Base-by-base conservation (phyloP, 768 basidiomycete species). In the Mycena rosella region DNA sequence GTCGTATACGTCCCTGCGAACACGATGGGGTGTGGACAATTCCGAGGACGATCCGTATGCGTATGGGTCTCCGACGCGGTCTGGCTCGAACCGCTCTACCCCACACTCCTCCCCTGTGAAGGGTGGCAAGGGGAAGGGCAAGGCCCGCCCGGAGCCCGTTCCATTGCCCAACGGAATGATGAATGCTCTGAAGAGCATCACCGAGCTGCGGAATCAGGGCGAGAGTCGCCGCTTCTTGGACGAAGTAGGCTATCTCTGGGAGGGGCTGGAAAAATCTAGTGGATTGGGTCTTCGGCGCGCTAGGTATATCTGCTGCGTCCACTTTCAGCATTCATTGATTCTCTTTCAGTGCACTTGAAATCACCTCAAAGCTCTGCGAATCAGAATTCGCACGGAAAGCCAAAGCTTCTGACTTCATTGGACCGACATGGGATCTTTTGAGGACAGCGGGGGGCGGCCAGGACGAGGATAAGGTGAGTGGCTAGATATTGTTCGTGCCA, bases 231-330 rank as follows among this genome's bases (percentile, higher is more conserved):
- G 92, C 18, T 95, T 95, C 74, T 77, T 94, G 47, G 94, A 96
- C 67, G 94, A 95, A 73, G 86, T 94, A 3, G 94, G 94, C 0
- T 96, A 95, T 78, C 78, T 95, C 6, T 91, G 95, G 67, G 94
- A 96, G 76, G 93, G 94, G 0, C 85, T 95, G 78, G 87, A 88
- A 29, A 71, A 77, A 13, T 81, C 81, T 18, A 85, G 83, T 18
- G 82, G 84, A 13, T 72, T 89, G 51, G 83, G 86, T 2, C 82
- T 95, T 27, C 84, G 89, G 54, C 84, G 92, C 69, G 87, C 90
- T 14, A 95, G 92, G 93, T 92, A 53, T n/a, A 79, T 58, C 26
- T 44, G 26, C 51, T 36, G 30, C 36, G 18, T 26, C 8, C 10
- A 27, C 44, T 62, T 62, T 36, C 38, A 36, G 24, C 24, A 24